A percentile compares a stretch with the other conserved stretches of the same genome.
phyloP scores from a whole-genome alignment of 805 yeast species.

The Pichia sporocuriosa region DNA sequence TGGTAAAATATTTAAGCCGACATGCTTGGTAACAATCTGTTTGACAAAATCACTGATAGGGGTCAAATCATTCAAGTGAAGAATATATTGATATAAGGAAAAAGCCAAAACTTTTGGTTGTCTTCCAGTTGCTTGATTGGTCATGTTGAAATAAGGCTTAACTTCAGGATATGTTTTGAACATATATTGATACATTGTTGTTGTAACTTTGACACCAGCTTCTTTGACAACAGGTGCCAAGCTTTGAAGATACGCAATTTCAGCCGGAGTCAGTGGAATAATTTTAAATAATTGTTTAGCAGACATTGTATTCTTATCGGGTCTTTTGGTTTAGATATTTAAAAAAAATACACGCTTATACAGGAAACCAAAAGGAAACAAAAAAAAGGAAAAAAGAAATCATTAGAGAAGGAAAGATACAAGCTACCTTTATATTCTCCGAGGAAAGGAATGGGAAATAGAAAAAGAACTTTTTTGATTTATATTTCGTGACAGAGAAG shows the following conservation, averaged over 20 bases:
- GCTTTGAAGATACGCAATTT: slow-evolving; percentile 34
- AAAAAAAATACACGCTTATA: no score
- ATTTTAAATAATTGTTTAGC: slow-evolving; percentile 23
- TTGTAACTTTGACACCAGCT: slow-evolving; percentile 49
- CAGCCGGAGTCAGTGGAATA: slow-evolving; percentile 27
- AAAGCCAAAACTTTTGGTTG: slow-evolving; percentile 64
- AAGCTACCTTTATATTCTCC: no score
- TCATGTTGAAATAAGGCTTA: slow-evolving; percentile 51
- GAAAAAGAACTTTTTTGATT: no score
- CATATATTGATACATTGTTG: slow-evolving; percentile 50
- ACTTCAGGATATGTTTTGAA: slow-evolving; percentile 46
- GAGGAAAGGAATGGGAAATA: no score
- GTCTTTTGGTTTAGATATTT: no score
- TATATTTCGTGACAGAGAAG: no score
- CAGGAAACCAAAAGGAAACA: no score
- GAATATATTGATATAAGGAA: slow-evolving; percentile 55
- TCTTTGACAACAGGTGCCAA: slow-evolving; percentile 51
- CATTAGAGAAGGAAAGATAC: no score
- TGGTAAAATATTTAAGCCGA: slow-evolving; percentile 53
- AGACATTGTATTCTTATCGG: slow-evolving; percentile 6
- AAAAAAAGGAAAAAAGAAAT: no score
- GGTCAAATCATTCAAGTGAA: slow-evolving; percentile 51
- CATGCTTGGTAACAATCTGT: slow-evolving; percentile 59
- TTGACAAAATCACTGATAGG: slow-evolving; percentile 48
- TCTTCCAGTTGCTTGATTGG: slow-evolving; percentile 45